Conservation (phyloP, 805 yeast species). For the Sungouiozyma intestinalis region DNA sequence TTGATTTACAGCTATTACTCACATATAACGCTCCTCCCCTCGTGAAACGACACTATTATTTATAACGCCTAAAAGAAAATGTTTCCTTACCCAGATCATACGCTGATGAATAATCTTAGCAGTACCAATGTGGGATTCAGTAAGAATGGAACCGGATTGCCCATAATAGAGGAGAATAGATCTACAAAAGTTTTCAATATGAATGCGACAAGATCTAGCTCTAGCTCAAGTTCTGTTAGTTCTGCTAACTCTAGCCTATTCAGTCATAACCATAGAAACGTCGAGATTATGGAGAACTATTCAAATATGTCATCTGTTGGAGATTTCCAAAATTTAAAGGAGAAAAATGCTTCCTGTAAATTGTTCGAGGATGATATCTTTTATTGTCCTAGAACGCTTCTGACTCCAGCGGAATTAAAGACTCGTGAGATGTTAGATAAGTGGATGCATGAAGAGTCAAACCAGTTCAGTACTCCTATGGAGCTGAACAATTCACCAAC, state of each 20-base stretch:
- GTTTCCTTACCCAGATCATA: neutral
- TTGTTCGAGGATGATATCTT: conserved; percentile 27
- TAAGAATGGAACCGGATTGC: neutral
- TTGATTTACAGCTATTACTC: no score
- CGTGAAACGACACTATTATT: no score
- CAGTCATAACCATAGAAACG: neutral
- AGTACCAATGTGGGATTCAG: neutral
- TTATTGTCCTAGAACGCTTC: conserved; percentile 24
- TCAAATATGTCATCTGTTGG: neutral
- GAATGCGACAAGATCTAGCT: conserved; percentile 9
- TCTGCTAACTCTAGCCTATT: neutral
- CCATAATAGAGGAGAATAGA: conserved; percentile 3
- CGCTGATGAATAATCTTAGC: neutral
- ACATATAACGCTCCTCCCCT: no score
- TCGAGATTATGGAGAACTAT: neutral
- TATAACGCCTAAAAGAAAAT: neutral
- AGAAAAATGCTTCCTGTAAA: conserved; percentile 21
- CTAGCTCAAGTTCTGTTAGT: conserved; percentile 7
- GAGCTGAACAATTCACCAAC: neutral
- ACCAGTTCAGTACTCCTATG: neutral
- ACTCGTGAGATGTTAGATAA: conserved; percentile 21
- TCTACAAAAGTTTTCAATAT: conserved; percentile 4
- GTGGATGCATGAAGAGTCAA: conserved; percentile 7
- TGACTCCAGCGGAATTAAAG: conserved; percentile 20
- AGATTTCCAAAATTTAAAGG: conserved; percentile 7